A percentile compares a stretch with the other conserved stretches of the same genome.
These are phyloP conservation scores for Cladosporium velox DNA, from an alignment of 2,329 filamentous ascomycete species.

Conservation along the genomic window DNA sequence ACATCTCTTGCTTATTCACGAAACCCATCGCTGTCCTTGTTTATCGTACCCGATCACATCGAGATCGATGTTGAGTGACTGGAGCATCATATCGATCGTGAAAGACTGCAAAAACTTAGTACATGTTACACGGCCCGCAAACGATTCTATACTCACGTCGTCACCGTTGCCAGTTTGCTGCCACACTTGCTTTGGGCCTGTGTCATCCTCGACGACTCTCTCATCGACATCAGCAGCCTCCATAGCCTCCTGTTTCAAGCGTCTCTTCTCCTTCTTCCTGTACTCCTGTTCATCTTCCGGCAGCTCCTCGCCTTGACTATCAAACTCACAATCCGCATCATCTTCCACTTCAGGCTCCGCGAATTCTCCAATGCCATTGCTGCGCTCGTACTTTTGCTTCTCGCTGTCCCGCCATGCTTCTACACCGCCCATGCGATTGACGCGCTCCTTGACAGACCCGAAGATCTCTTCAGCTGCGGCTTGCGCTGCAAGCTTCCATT, in stretches of 20 bases:
- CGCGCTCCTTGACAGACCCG: slow-evolving; percentile 58
- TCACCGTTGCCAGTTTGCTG: slow-evolving; percentile 41
- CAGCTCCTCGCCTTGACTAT: slow-evolving; percentile 37
- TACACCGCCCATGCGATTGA: slow-evolving; percentile 65
- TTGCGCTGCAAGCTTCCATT: slow-evolving; percentile 63
- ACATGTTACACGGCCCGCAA: not conserved
- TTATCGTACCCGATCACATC: slow-evolving; percentile 65
- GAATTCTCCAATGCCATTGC: slow-evolving; percentile 32
- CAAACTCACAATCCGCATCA: slow-evolving; percentile 41
- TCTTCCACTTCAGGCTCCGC: slow-evolving; percentile 39
- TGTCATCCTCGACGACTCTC: slow-evolving; percentile 38
- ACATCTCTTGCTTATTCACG: slow-evolving; percentile 39
- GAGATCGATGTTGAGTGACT: slow-evolving; percentile 63
- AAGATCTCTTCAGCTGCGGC: slow-evolving; percentile 70
- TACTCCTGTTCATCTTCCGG: slow-evolving; percentile 46
- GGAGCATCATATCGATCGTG: slow-evolving; percentile 70
- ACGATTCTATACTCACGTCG: slow-evolving; percentile 38
- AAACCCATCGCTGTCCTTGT: slow-evolving; percentile 58
- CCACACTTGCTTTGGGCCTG: slow-evolving; percentile 37
- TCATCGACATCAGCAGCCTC: slow-evolving; percentile 36
- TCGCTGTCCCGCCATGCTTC: slow-evolving; percentile 50
- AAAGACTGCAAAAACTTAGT: slow-evolving; percentile 53
- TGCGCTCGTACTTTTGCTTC: slow-evolving; percentile 35
- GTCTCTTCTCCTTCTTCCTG: slow-evolving; percentile 51
- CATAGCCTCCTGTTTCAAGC: slow-evolving; percentile 51